Evolutionary conservation across 2,329 filamentous ascomycete genomes (phyloP).

Genomic region (Colletotrichum cuscutae): DNA sequence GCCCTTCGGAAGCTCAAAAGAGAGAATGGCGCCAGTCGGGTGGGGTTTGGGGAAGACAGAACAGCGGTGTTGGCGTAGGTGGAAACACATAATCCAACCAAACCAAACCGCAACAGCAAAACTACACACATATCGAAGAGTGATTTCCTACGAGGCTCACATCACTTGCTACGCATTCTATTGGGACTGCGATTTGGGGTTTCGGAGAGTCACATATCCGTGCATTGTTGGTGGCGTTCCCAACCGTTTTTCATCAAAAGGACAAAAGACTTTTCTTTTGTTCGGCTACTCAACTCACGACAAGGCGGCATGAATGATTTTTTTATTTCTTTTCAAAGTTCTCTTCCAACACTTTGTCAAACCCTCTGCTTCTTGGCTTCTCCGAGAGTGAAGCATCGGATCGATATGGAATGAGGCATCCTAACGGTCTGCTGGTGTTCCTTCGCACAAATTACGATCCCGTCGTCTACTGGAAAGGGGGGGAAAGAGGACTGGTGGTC

Average conservation of each 20-base stretch:
- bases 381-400: conserved; percentile 27
- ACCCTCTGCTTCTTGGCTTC: conserved; percentile 36
- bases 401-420: conserved; percentile 12
- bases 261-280: conserved; percentile 36
- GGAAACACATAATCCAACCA: conserved; percentile 48
- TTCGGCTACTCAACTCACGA: conserved; percentile 34
- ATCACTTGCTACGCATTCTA: conserved; percentile 32
- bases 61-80: conserved; percentile 61
- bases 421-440: conserved; percentile 33
- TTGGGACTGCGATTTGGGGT: conserved; percentile 28
- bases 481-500: conserved; percentile 16
- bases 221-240: conserved; percentile 52
- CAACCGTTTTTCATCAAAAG: conserved; percentile 32
- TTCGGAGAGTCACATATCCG: conserved; percentile 36
- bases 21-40: conserved; percentile 69
- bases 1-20: conserved; percentile 54
- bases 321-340: conserved; percentile 32
- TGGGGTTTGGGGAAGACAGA: conserved; percentile 57
- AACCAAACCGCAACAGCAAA: background rate
- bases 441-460: conserved; percentile 5
- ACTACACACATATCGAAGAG: conserved; percentile 8
- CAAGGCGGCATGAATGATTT: conserved; percentile 34
- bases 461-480: conserved; percentile 2
- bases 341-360: conserved; percentile 24
- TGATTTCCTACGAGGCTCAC: conserved; percentile 2